Evolutionary conservation across 305 asterid species (phyloP).

Genomic region (Plantago coronopus): DNA sequence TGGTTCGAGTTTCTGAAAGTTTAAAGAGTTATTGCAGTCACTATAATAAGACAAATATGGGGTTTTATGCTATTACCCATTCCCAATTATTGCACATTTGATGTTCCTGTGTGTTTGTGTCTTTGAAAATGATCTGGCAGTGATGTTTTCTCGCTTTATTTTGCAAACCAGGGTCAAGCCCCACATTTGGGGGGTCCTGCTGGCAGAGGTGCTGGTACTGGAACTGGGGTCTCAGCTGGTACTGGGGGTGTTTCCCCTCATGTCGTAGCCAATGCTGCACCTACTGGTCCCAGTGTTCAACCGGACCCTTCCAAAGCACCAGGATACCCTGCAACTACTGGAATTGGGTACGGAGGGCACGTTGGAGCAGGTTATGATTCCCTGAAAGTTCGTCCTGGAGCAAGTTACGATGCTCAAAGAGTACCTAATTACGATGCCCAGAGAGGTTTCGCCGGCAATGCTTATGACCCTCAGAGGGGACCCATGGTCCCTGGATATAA

Average conservation of each 20-base stretch:
- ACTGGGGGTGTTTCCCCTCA: conserved; percentile 43
- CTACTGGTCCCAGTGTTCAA: conserved; percentile 36
- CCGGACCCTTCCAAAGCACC: conserved; percentile 41
- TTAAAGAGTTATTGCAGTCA: no score
- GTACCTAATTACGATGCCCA: conserved; percentile 38
- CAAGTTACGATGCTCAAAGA: conserved; percentile 40
- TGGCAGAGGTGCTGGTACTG: conserved; percentile 37
- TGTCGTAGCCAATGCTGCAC: conserved; percentile 42
- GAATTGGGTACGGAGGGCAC: conserved; percentile 45
- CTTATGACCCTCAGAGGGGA: conserved; percentile 40
- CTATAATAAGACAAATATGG: no score
- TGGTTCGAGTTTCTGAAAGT: no score
- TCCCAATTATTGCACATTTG: conserved; percentile 7
- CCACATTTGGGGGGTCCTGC: conserved; percentile 40
- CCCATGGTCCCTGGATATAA: conserved; percentile 33
- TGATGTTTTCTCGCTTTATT: conserved; percentile 19
- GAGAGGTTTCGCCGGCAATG: conserved; percentile 33
- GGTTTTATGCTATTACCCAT: no score
- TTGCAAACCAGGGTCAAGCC: conserved; percentile 46
- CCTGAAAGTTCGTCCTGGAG: conserved; percentile 32
- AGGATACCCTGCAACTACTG: conserved; percentile 26
- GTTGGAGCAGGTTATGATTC: conserved; percentile 41
- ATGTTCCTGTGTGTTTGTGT: conserved; percentile 6
- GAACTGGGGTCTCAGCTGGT: conserved; percentile 27
- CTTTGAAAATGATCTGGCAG: neutral